Base-by-base conservation (phyloP, 257 asterid genomes). In the Ajuga chamaepitys region DNA sequence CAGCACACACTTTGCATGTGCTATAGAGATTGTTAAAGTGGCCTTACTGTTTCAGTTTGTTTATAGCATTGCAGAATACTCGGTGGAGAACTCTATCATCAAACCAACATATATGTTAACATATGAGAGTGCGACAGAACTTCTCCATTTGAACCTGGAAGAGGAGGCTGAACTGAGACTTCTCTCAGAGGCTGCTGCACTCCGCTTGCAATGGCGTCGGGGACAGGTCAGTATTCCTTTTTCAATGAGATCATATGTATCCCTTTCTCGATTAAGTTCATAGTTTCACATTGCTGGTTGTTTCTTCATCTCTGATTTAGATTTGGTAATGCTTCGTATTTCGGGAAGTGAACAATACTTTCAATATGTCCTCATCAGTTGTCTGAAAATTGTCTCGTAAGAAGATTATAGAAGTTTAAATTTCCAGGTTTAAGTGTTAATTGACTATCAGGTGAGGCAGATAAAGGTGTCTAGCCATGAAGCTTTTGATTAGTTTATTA, bases 61-160 rank as follows among this genome's bases (percentile, higher is more conserved):
- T 74, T 74, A 50, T 77, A 89, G 99, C 81, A 86, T 93, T 79
- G 90, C 96, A 77, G 99, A 93, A 75, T 89, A 87, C 80, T 71
- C 78, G 0, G 92, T 93, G 79, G 99, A 93, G 34, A 93, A 90
- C 79, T 82, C 99, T 48, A 37, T 87, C 57, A 88, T 93, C 81
- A 88, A 75, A 72, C 99, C 99, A 18, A 94, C 99, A 21, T 90
- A 94, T 80, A 90, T 94, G 99, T 81, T 94, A 58, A 94, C 97
- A 2, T 94, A 94, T 75, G 97, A 94, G 86, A 94, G 91, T 62
- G 99, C 99, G 44, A 75, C 95, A 37, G 97, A 89, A 84, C 99
- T 93, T 58, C 95, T 93, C 55, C 87, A 86, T 81, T 70, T 90
- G 80, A 88, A 90, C 85, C 87, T 94, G 64, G 88, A 84, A 78